Evolutionary conservation across 73 alveolate species (phyloP), one percentile per base, ranked within the genome.

Genomic region (Breviolum minutum): DNA sequence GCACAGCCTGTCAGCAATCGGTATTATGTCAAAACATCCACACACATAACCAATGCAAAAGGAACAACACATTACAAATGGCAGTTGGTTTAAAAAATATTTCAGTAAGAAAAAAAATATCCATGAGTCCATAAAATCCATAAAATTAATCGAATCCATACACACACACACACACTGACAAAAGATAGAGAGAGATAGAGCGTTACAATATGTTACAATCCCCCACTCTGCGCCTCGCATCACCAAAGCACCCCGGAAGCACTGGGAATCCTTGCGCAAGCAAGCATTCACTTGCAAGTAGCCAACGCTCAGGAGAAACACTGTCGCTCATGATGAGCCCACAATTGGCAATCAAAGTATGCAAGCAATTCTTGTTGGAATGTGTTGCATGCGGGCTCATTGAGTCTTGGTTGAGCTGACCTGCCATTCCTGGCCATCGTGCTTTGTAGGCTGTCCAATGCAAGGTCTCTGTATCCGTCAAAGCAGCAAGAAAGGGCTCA

Each of bases 361-460:
- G 64, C 79, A 84, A 22, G 63, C 76, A 54, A 40, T 24, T 26
- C 13, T 63, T 29, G 24, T 17, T 61, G n/a, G 79, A 5, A 63
- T 63, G 94, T 54, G 94, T 84, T 29, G 62, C 94, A 27, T 61
- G 77, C 19, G 62, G 63, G 1, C 32, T 61, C 73, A 26, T 26
- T 0, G 94, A 29, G 26, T 84, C 76, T 26, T 84, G 94, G 68
- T 84, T 84, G 63, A 84, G 79, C 63, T 84, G 94, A 48, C 94
- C 64, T 20, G 79, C 73, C 17, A 22, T 16, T 7, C 79, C 77
- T 12, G 94, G 94, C 73, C 79, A 84, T 26, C 68, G 20, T 5
- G 76, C 61, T 10, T 9, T 61, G 76, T 84, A 84, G 54, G 94
- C 76, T 16, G 19, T 13, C 29, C 77, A n/a, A 10, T 30, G 68